These are phyloP conservation scores for Spergularia bocconei DNA, from an alignment of 148 eudicot species.

Conservation along the genomic window DNA sequence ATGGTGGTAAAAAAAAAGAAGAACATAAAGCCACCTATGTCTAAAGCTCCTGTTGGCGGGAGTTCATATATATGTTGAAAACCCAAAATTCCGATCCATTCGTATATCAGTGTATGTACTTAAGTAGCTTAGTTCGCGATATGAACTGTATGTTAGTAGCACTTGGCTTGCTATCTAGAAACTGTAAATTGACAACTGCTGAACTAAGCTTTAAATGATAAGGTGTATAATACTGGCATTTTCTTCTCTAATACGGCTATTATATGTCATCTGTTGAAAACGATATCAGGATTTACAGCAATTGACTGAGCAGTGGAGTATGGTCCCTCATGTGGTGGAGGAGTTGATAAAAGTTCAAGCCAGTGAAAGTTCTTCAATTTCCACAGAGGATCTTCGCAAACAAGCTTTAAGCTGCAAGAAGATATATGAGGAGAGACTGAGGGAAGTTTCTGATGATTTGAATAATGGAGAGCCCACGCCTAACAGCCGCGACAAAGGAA, in stretches of 20 bases:
- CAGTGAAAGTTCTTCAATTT: constrained; percentile 19
- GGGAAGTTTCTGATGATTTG: constrained; percentile 22
- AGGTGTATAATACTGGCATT: neutral
- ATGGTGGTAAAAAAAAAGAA: neutral
- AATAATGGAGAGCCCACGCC: constrained; percentile 32
- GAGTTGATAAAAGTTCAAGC: constrained; percentile 57
- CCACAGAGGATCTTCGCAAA: constrained; percentile 53
- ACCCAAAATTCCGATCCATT: too few species aligned
- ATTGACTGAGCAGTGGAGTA: constrained; percentile 71
- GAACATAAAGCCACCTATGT: neutral
- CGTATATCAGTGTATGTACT: too few species aligned
- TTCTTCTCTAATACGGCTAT: neutral
- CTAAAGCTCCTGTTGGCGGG: neutral
- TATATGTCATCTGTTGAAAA: neutral
- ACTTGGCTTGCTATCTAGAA: too few species aligned
- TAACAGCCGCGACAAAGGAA: constrained; percentile 28
- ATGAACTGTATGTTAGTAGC: too few species aligned
- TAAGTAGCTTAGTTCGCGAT: too few species aligned
- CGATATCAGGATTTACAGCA: constrained; percentile 48
- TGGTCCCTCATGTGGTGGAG: constrained; percentile 69
- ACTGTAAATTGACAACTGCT: too few species aligned
- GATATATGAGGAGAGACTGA: constrained; percentile 60
- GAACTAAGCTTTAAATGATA: too few species aligned
- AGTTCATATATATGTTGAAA: too few species aligned
- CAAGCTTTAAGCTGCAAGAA: constrained; percentile 64